Evolutionary conservation across 345 rosid species (phyloP).

Genomic region (Dovyalis caffra): DNA sequence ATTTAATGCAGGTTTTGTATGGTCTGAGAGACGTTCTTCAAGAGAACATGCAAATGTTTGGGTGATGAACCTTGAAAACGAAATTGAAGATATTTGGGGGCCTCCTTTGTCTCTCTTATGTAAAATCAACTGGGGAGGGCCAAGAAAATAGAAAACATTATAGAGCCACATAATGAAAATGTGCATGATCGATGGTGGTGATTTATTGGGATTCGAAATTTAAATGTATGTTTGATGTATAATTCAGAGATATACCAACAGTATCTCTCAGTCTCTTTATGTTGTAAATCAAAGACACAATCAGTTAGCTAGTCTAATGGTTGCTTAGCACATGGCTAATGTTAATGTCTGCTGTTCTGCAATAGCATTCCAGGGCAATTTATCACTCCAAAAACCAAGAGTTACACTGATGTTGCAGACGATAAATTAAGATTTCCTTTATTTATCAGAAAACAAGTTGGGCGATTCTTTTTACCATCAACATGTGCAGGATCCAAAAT

Average conservation of each 20-base stretch:
- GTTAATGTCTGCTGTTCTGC: no score
- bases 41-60: slow-evolving; percentile 64
- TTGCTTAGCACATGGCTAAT: background rate
- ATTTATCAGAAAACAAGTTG: no score
- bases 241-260: no score
- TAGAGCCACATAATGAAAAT: background rate
- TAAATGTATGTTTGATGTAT: background rate
- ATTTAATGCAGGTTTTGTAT: slow-evolving; percentile 50
- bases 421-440: no score
- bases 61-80: slow-evolving; percentile 35
- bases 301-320: background rate
- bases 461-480: no score
- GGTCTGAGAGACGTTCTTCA: slow-evolving; percentile 30
- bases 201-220: no score
- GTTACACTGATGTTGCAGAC: no score
- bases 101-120: slow-evolving; percentile 30
- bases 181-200: no score
- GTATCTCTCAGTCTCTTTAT: background rate
- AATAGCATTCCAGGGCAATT: no score
- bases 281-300: background rate
- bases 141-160: background rate
- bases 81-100: slow-evolving; percentile 38
- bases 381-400: no score
- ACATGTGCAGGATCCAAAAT: no score
- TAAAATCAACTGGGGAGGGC: slow-evolving; percentile 17